These are phyloP conservation scores for Nothomitra cinnamomea DNA, from an alignment of 2,329 filamentous ascomycete species.

Conservation along the genomic window DNA sequence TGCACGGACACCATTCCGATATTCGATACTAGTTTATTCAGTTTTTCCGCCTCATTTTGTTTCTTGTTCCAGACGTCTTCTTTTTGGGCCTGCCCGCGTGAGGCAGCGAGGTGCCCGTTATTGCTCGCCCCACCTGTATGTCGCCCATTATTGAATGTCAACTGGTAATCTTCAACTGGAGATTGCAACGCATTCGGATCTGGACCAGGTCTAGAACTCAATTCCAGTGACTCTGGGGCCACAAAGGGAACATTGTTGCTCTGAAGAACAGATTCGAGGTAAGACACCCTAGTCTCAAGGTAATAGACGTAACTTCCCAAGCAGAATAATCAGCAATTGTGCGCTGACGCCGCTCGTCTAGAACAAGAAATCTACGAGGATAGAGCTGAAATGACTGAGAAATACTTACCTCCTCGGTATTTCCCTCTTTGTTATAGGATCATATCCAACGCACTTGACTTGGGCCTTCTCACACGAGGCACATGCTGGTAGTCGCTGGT, in stretches of 20 bases:
- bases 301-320: conserved; percentile 71
- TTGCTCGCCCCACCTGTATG: background rate
- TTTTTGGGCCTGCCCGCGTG: background rate
- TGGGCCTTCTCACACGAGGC: conserved; percentile 84
- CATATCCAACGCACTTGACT: conserved; percentile 84
- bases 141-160: background rate
- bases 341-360: background rate
- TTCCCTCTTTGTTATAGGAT: conserved; percentile 90
- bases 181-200: conserved; percentile 13
- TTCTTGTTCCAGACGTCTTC: conserved; percentile 25
- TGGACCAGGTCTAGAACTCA: conserved; percentile 18
- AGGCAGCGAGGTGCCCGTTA: background rate
- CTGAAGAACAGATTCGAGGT: conserved; percentile 61
- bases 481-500: conserved; percentile 82
- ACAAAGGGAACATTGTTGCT: conserved; percentile 56
- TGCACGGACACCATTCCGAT: conserved; percentile 63
- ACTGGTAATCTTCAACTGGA: background rate
- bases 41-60: conserved; percentile 39
- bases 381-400: background rate
- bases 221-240: conserved; percentile 49
- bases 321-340: background rate
- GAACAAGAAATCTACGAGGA: too few relatives aligned
- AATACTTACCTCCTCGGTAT: conserved; percentile 54
- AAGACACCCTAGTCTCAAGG: conserved; percentile 69
- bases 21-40: conserved; percentile 51